Evolutionary conservation across 177 flowering plant species (phyloP).

Genomic region (Vitis hybrid): DNA sequence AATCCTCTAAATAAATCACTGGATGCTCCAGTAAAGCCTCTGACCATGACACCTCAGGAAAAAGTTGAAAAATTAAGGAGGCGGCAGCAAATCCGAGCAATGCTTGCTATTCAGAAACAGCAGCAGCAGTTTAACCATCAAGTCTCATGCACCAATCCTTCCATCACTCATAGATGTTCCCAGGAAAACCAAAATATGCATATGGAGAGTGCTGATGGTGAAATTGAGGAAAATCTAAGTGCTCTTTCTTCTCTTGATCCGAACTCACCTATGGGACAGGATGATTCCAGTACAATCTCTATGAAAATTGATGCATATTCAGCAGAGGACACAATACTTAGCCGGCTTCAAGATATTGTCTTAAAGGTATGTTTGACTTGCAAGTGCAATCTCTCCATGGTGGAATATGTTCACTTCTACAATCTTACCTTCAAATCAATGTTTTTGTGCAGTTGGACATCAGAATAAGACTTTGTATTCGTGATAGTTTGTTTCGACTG

Average conservation of each 20-base stretch:
- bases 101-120: conserved; percentile 78
- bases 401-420: not conserved
- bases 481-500: conserved; percentile 78
- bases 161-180: conserved; percentile 20
- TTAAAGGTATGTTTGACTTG: conserved; percentile 37
- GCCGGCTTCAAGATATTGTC: conserved; percentile 60
- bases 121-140: conserved; percentile 54
- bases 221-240: conserved; percentile 33
- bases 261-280: conserved; percentile 40
- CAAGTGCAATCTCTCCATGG: conserved; percentile 5
- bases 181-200: conserved; percentile 29
- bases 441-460: conserved; percentile 58
- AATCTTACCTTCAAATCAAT: conserved; percentile 2
- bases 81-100: conserved; percentile 78
- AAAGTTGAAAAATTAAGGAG: conserved; percentile 76
- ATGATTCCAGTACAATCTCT: conserved; percentile 41
- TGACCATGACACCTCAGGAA: conserved; percentile 74
- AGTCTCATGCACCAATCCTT: conserved; percentile 26
- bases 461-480: conserved; percentile 54
- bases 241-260: conserved; percentile 32
- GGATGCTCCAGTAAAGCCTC: conserved; percentile 26
- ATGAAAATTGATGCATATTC: conserved; percentile 37
- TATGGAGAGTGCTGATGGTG: conserved; percentile 30
- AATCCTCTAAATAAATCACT: conserved; percentile 20
- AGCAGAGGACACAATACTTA: conserved; percentile 45